These are phyloP conservation scores for Gomphus bonarii DNA, from an alignment of 1,284 basidiomycete species.

Conservation along the genomic window DNA sequence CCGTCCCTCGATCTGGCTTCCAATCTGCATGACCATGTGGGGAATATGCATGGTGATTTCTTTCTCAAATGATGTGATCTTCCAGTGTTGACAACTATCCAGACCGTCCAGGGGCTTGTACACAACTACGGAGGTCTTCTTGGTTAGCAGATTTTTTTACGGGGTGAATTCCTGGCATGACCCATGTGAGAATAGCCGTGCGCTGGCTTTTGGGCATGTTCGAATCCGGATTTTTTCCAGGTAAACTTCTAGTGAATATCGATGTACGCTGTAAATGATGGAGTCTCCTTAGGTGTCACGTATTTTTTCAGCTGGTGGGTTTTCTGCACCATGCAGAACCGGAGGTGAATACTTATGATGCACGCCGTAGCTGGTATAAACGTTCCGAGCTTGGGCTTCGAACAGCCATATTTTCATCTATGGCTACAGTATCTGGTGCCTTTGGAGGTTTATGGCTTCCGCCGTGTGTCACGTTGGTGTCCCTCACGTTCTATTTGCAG, in stretches of 20 bases:
- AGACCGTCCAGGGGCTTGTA: conserved; percentile 62
- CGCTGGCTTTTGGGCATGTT: conserved; percentile 35
- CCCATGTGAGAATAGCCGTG: conserved; percentile 19
- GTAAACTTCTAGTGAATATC: conserved; percentile 41
- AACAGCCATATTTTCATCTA: conserved; percentile 67
- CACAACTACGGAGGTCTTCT: conserved; percentile 48
- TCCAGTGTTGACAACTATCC: neutral
- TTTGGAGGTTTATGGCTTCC: conserved; percentile 41
- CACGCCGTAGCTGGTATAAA: conserved; percentile 39
- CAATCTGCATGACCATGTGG: conserved; percentile 55
- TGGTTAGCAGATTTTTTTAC: neutral
- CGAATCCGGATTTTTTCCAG: conserved; percentile 54
- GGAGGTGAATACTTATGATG: neutral
- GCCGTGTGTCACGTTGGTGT: neutral
- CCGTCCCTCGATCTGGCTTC: conserved; percentile 58
- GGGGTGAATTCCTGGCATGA: neutral
- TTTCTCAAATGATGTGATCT: neutral
- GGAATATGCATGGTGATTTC: conserved; percentile 55
- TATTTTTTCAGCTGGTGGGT: conserved; percentile 15
- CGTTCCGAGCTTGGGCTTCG: conserved; percentile 59
- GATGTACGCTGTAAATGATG: neutral
- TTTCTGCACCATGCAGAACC: neutral
- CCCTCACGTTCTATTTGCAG: neutral
- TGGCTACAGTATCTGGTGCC: conserved; percentile 60
- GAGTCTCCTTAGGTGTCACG: neutral